Evolutionary conservation across 495 filamentous ascomycete species (phyloP).

Genomic region (Tuber calosporum): DNA sequence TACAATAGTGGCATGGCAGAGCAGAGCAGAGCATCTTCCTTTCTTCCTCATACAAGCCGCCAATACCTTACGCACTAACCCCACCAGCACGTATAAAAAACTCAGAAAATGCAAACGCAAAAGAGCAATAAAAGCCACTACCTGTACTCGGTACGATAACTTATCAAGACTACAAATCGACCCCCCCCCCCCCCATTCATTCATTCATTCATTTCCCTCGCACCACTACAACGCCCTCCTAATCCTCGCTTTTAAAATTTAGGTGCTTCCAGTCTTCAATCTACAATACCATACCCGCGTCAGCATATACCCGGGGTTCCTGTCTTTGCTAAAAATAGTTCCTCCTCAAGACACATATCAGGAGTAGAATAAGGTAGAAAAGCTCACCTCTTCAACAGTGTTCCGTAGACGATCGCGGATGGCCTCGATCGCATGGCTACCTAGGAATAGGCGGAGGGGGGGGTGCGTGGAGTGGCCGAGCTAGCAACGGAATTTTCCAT

Average conservation of each 20-base stretch:
- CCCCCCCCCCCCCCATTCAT: neutral
- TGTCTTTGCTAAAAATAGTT: neutral
- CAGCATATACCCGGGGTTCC: neutral
- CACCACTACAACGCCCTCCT: constrained; percentile 2
- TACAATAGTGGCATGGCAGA: too few species aligned
- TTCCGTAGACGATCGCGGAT: constrained; percentile 80
- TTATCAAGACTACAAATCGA: neutral
- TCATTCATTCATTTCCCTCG: neutral
- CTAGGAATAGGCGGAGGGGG: constrained; percentile 73
- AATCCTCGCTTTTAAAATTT: constrained; percentile 50
- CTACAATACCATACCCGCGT: constrained; percentile 6
- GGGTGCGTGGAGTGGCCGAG: constrained; percentile 87
- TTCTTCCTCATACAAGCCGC: too few species aligned
- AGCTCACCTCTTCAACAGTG: constrained; percentile 77
- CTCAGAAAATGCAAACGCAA: too few species aligned
- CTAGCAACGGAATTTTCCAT: constrained; percentile 3
- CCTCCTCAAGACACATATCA: neutral
- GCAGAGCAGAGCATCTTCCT: too few species aligned
- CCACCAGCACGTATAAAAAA: neutral
- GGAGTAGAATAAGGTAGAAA: neutral
- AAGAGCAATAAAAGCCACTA: neutral
- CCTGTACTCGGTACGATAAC: neutral
- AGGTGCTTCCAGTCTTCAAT: constrained; percentile 78
- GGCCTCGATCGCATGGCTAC: constrained; percentile 90
- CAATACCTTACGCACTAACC: too few species aligned